phyloP scores from a whole-genome alignment of 306 rosid species.

The Boehmeria nivea region DNA sequence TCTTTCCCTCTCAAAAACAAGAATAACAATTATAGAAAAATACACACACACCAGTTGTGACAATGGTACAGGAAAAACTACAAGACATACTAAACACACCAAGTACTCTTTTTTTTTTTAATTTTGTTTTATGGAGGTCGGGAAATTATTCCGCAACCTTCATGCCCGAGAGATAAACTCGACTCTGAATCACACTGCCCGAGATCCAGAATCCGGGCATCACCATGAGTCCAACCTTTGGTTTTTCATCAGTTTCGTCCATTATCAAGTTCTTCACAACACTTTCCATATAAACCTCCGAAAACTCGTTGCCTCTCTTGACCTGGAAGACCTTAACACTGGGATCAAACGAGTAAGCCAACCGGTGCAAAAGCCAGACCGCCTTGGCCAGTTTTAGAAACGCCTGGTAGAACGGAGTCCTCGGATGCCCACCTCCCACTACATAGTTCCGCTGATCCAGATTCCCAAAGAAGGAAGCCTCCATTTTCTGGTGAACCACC shows the following conservation, averaged over 20 bases:
- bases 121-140: conserved; percentile 13
- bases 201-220: conserved; percentile 95
- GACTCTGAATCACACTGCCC: conserved; percentile 86
- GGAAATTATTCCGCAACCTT: conserved; percentile 69
- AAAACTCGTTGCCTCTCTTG: conserved; percentile 83
- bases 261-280: conserved; percentile 76
- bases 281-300: conserved; percentile 91
- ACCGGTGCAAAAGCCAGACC: conserved; percentile 88
- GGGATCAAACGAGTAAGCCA: conserved; percentile 83
- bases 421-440: conserved; percentile 91
- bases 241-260: conserved; percentile 65
- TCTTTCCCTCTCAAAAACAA: background rate
- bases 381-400: conserved; percentile 84
- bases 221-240: conserved; percentile 88
- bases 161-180: conserved; percentile 91
- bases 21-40: background rate
- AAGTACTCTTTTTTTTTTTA: background rate
- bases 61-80: too few relatives aligned
- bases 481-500: conserved; percentile 95
- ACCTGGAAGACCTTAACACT: conserved; percentile 84
- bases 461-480: conserved; percentile 91
- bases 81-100: conserved; percentile 4
- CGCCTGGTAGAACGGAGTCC: conserved; percentile 96
- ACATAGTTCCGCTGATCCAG: conserved; percentile 83
- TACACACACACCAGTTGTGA: conserved; percentile 19